These are phyloP conservation scores for Mercurialis annua DNA, from an alignment of 345 rosid species.

Conservation along the genomic window DNA sequence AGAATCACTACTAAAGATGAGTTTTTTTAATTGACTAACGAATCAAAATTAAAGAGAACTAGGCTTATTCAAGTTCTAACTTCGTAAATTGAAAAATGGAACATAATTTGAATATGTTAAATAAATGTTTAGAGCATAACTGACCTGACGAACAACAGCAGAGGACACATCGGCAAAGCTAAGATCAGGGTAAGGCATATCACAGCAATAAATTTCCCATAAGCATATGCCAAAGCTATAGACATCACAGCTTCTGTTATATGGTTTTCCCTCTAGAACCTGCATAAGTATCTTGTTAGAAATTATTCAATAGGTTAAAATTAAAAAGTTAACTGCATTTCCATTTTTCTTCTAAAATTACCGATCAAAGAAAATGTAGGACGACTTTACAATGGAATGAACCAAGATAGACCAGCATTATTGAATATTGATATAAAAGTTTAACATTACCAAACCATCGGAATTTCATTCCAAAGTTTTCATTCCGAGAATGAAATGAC, in stretches of 20 bases:
- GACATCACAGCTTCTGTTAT: constrained; percentile 87
- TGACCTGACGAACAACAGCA: constrained; percentile 79
- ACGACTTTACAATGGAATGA: neutral
- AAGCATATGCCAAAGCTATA: constrained; percentile 96
- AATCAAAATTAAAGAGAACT: too few relatives aligned
- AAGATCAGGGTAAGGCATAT: constrained; percentile 86
- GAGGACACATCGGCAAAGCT: constrained; percentile 78
- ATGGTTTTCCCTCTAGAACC: constrained; percentile 95
- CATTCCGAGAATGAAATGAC: too few relatives aligned
- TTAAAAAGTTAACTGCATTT: neutral
- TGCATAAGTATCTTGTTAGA: constrained; percentile 21
- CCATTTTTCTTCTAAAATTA: neutral
- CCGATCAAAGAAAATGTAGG: neutral
- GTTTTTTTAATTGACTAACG: too few relatives aligned
- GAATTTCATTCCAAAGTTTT: neutral
- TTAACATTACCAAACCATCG: neutral
- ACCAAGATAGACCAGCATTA: neutral
- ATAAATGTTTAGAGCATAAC: constrained; percentile 13
- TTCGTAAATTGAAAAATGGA: neutral
- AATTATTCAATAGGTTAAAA: neutral
- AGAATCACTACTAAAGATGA: too few relatives aligned
- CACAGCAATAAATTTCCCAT: constrained; percentile 97
- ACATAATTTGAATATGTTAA: neutral
- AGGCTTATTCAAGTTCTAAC: neutral
- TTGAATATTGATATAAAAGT: neutral